Percentiles rank a stretch among this genome's conserved stretches.
Evolutionary conservation across 75 land plant species (phyloP).

Genomic region (Azolla pinnata): DNA sequence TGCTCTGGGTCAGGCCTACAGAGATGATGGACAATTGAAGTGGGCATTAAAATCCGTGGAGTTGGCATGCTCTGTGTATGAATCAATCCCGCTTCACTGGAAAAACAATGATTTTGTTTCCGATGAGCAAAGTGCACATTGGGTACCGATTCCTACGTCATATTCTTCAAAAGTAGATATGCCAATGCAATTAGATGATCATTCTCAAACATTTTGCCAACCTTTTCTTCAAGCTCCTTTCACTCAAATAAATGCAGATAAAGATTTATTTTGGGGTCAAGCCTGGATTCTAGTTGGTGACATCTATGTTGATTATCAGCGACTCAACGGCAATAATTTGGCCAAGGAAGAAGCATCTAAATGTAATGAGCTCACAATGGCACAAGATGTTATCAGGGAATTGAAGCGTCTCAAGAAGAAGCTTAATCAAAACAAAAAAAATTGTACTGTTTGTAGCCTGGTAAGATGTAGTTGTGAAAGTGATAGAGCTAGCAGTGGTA

Average conservation of each 20-base stretch:
- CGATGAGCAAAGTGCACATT: conserved; percentile 19
- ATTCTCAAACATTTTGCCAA: conserved; percentile 9
- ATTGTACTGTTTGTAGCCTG: conserved; percentile 67
- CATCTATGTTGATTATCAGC: conserved; percentile 61
- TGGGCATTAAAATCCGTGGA: conserved; percentile 76
- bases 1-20: conserved; percentile 91
- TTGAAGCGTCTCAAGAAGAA: conserved; percentile 78
- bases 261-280: conserved; percentile 74
- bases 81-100: conserved; percentile 59
- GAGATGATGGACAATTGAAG: conserved; percentile 63
- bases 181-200: neutral
- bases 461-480: conserved; percentile 87
- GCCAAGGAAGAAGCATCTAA: conserved; percentile 15
- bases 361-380: conserved; percentile 53
- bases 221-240: conserved; percentile 9
- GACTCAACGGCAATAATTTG: conserved; percentile 17
- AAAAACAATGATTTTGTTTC: conserved; percentile 40
- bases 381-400: conserved; percentile 82
- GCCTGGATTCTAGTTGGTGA: conserved; percentile 91
- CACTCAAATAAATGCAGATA: conserved; percentile 2
- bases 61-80: conserved; percentile 80
- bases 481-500: conserved; percentile 89
- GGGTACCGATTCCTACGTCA: conserved; percentile 9
- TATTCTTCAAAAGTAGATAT: conserved; percentile 3
- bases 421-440: conserved; percentile 44